phyloP scores from a whole-genome alignment of 2,329 filamentous ascomycete genomes.

The Aspergillus hortae region DNA sequence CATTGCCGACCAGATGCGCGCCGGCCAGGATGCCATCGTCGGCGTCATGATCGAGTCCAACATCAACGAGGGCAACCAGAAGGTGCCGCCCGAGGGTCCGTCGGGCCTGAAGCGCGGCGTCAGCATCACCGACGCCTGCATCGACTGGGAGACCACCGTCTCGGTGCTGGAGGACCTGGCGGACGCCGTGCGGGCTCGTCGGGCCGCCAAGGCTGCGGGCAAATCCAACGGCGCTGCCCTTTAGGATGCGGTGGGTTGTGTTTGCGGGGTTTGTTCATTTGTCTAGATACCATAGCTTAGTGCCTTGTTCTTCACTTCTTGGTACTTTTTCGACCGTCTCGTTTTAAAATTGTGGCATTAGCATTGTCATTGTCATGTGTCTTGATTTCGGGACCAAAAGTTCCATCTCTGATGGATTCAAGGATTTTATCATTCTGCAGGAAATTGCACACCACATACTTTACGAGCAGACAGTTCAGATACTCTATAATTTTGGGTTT shows the following conservation, averaged over 20 bases:
- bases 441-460: no score
- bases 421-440: background rate
- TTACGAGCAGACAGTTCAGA: background rate
- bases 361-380: background rate
- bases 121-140: constrained; percentile 94
- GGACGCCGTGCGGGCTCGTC: constrained; percentile 72
- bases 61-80: constrained; percentile 86
- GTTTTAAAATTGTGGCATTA: background rate
- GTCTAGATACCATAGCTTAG: constrained; percentile 19
- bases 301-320: constrained; percentile 6
- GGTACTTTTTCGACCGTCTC: constrained; percentile 1
- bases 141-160: constrained; percentile 85
- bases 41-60: constrained; percentile 99
- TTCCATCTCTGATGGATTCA: background rate
- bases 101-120: constrained; percentile 78
- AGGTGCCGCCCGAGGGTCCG: constrained; percentile 80
- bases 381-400: background rate
- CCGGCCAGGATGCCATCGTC: constrained; percentile 82
- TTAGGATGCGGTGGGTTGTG: background rate
- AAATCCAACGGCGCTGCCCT: constrained; percentile 24
- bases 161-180: constrained; percentile 80
- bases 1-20: constrained; percentile 78
- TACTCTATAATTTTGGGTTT: constrained; percentile 8
- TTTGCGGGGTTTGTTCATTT: background rate
- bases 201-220: constrained; percentile 44